phyloP scores from a whole-genome alignment of 1,284 basidiomycete genomes.

The Somion occarium region DNA sequence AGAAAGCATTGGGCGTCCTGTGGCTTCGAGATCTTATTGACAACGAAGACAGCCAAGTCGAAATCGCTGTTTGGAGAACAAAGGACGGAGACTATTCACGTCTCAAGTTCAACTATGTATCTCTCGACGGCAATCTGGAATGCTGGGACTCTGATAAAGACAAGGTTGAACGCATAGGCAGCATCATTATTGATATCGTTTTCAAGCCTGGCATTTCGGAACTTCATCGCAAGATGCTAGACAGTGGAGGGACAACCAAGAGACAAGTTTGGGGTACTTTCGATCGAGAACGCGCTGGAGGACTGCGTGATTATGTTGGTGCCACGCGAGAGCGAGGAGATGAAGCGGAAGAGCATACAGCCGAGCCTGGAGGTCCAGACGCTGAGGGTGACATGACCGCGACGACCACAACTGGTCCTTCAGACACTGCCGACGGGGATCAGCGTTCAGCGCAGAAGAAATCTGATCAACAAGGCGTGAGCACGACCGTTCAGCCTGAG shows the following conservation, averaged over 20 bases:
- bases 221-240: constrained; percentile 34
- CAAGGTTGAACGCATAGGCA: constrained; percentile 35
- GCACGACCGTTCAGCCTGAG: constrained; percentile 29
- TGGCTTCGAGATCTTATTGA: constrained; percentile 57
- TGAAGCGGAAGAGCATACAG: not conserved
- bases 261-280: constrained; percentile 29
- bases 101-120: constrained; percentile 55
- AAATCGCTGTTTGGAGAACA: constrained; percentile 33
- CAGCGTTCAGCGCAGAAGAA: constrained; percentile 11
- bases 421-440: constrained; percentile 13
- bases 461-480: constrained; percentile 14
- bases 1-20: constrained; percentile 54
- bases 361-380: constrained; percentile 9
- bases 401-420: constrained; percentile 14
- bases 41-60: constrained; percentile 34
- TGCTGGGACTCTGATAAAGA: constrained; percentile 44
- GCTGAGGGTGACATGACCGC: constrained; percentile 6
- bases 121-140: constrained; percentile 44
- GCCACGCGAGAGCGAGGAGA: constrained; percentile 12
- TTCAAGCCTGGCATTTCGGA: constrained; percentile 28
- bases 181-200: constrained; percentile 20
- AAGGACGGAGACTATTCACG: constrained; percentile 33
- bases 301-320: constrained; percentile 33
- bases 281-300: constrained; percentile 31
- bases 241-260: constrained; percentile 23